Conservation (phyloP, 306 rosid genomes). For the Fragaria vesca region DNA sequence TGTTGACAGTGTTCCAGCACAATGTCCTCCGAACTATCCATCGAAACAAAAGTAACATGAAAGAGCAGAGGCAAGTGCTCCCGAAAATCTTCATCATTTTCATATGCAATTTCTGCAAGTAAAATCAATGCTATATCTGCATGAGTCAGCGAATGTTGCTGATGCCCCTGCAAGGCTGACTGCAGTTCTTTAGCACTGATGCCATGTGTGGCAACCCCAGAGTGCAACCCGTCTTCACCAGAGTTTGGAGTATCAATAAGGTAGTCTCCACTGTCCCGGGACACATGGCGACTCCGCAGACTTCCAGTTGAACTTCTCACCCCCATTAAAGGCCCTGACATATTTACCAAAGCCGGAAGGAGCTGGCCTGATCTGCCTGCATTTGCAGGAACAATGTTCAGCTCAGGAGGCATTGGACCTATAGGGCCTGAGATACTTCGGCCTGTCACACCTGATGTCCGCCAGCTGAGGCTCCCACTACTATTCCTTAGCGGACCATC, state of each 20-base stretch:
- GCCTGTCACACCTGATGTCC: constrained; percentile 93
- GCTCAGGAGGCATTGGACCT: constrained; percentile 96
- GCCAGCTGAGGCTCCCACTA: constrained; percentile 99
- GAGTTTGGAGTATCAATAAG: constrained; percentile 98
- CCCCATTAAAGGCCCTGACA: constrained; percentile 99
- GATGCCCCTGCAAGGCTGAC: constrained; percentile 99
- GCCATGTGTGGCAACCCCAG: constrained; percentile 63
- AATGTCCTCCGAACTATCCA: constrained; percentile 99
- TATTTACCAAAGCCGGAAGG: constrained; percentile 86
- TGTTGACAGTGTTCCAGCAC: constrained; percentile 99
- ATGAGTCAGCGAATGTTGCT: constrained; percentile 92
- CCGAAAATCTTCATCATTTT: constrained; percentile 98
- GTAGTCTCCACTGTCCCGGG: constrained; percentile 98
- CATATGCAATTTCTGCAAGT: constrained; percentile 97
- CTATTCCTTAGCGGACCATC: constrained; percentile 97
- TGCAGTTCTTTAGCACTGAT: constrained; percentile 94
- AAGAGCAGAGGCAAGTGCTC: constrained; percentile 96
- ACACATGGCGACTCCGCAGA: constrained; percentile 92
- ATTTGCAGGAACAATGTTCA: constrained; percentile 81
- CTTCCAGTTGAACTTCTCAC: constrained; percentile 98
- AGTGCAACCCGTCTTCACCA: constrained; percentile 84
- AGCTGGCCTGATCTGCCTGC: constrained; percentile 95
- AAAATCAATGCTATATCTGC: constrained; percentile 98
- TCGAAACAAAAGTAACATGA: constrained; percentile 95
- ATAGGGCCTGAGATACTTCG: constrained; percentile 96